Evolutionary conservation across 148 eudicot species (phyloP).

Genomic region (Silene conica): DNA sequence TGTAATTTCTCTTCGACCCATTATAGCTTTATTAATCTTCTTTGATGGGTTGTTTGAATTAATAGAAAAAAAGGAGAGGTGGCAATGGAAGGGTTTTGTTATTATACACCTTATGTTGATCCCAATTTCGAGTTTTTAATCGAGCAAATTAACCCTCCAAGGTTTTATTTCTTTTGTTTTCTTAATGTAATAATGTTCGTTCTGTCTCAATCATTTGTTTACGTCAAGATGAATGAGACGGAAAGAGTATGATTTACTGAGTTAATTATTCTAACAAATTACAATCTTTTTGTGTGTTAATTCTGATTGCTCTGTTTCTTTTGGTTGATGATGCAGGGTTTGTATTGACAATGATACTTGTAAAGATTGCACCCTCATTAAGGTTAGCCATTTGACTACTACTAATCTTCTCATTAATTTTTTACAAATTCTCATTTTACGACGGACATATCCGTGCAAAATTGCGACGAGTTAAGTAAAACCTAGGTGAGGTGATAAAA

Average conservation of each 20-base stretch:
- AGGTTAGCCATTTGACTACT: conserved; percentile 42
- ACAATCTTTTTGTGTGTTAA: too few relatives aligned
- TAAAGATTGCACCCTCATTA: conserved; percentile 72
- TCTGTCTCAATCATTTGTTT: background rate
- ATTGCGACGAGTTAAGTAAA: too few relatives aligned
- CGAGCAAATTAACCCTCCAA: conserved; percentile 73
- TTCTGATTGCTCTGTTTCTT: conserved; percentile 2
- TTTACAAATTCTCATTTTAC: too few relatives aligned
- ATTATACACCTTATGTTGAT: conserved; percentile 53
- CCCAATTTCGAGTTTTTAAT: conserved; percentile 58
- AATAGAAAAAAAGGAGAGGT: background rate
- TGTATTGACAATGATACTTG: conserved; percentile 65
- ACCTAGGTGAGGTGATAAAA: too few relatives aligned
- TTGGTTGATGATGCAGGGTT: conserved; percentile 49
- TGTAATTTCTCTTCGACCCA: conserved; percentile 12
- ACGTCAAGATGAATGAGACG: too few relatives aligned
- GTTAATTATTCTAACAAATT: too few relatives aligned
- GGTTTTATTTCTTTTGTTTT: conserved; percentile 31
- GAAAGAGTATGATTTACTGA: too few relatives aligned
- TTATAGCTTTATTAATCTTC: background rate
- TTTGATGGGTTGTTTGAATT: conserved; percentile 13
- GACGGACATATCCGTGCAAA: too few relatives aligned
- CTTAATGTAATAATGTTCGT: too few relatives aligned
- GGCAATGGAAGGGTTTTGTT: conserved; percentile 51
- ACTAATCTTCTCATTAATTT: background rate